Percentiles rank a stretch among this genome's conserved stretches.
These are phyloP conservation scores for Pythium phragmitis DNA, from an alignment of 352 stramenopile genomes.

Conservation along the genomic window DNA sequence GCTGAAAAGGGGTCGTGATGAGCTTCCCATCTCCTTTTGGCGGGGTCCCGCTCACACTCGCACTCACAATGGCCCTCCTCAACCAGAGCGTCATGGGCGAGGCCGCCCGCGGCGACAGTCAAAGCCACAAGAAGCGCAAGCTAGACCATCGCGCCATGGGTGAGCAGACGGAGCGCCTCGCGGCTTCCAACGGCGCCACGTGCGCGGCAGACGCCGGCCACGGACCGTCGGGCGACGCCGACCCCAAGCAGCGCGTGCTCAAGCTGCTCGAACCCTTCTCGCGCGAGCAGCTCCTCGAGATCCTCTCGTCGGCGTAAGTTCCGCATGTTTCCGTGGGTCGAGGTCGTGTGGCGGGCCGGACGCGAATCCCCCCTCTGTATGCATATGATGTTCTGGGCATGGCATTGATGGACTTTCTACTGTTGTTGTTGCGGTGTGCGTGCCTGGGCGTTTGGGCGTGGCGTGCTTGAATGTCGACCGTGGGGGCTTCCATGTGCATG, in stretches of 20 bases:
- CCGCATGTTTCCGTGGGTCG: neutral
- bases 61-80: constrained; percentile 17
- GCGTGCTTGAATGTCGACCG: constrained; percentile 10
- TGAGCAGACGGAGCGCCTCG: constrained; percentile 25
- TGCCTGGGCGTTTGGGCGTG: neutral
- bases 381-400: neutral
- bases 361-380: neutral
- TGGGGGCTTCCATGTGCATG: constrained; percentile 3
- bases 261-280: constrained; percentile 56
- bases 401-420: constrained; percentile 12
- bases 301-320: constrained; percentile 65
- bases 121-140: constrained; percentile 35
- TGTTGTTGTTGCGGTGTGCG: neutral
- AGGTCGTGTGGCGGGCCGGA: neutral
- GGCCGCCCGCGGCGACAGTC: constrained; percentile 23
- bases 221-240: neutral
- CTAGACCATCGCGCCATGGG: constrained; percentile 22
- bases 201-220: neutral
- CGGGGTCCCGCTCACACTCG: neutral
- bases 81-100: constrained; percentile 26
- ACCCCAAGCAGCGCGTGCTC: constrained; percentile 24
- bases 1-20: neutral
- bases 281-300: constrained; percentile 61
- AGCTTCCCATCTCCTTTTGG: constrained; percentile 28
- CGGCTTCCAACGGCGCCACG: constrained; percentile 6